Conservation (phyloP, 176 grass and related monocot species). For the Oryza nivara region DNA sequence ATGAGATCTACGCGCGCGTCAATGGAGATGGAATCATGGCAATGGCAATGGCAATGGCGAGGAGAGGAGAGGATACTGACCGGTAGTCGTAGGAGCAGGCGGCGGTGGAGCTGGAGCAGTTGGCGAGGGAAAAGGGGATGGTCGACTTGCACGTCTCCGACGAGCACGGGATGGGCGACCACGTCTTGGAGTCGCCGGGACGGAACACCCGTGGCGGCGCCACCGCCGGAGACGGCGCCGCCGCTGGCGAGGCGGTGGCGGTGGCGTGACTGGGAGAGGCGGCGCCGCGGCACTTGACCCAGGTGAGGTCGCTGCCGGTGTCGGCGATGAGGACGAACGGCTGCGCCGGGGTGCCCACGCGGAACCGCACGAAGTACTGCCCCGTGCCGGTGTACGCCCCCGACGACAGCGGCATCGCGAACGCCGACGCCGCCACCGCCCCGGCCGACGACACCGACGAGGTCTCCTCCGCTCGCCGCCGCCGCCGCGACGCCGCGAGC, state of each 20-base stretch:
- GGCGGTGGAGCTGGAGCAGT: constrained; percentile 53
- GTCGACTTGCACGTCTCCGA: constrained; percentile 59
- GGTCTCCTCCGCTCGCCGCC: constrained; percentile 31
- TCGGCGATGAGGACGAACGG: constrained; percentile 77
- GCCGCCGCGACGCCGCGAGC: constrained; percentile 21
- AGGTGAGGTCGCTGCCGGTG: constrained; percentile 98
- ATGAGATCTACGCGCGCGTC: constrained; percentile 32
- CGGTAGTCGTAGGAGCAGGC: constrained; percentile 75
- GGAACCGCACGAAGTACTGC: constrained; percentile 87
- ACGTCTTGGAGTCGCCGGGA: constrained; percentile 50
- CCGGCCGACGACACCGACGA: no score
- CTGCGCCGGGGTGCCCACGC: constrained; percentile 87
- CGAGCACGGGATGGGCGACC: constrained; percentile 57
- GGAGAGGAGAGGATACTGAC: constrained; percentile 31
- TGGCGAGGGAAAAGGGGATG: constrained; percentile 70
- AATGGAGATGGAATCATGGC: neutral
- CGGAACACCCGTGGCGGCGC: constrained; percentile 41
- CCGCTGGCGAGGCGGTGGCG: neutral
- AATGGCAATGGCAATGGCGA: constrained; percentile 8
- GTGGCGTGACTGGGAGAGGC: neutral
- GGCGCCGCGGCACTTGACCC: constrained; percentile 71
- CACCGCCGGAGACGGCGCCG: neutral
- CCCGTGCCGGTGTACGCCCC: constrained; percentile 76
- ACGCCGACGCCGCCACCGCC: constrained; percentile 42
- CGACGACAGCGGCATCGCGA: constrained; percentile 78